phyloP scores from a whole-genome alignment of 2,329 filamentous ascomycete genomes.

The Lasiodiplodia sp. region DNA sequence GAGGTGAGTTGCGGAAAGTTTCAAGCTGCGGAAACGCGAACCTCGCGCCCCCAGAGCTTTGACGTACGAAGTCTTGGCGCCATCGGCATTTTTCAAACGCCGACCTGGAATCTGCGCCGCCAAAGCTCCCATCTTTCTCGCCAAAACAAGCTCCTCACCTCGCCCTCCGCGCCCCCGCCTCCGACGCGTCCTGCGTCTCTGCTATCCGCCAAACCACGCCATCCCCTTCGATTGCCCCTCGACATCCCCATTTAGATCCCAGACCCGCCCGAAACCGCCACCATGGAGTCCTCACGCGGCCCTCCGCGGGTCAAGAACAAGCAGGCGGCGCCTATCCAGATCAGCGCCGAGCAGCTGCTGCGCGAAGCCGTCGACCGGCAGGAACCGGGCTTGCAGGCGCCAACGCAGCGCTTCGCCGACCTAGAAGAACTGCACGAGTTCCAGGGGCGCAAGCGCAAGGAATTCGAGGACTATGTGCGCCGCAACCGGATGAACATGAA shows the following conservation, averaged over 20 bases:
- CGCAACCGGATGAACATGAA: conserved; percentile 95
- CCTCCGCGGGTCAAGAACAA: conserved; percentile 99
- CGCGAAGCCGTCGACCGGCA: conserved; percentile 97
- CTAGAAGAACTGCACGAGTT: conserved; percentile 98
- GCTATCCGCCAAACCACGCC: background rate
- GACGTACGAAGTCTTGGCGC: conserved; percentile 12
- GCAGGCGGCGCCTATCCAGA: conserved; percentile 81
- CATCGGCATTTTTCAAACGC: conserved; percentile 17
- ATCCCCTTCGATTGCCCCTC: background rate
- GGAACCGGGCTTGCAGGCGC: conserved; percentile 85
- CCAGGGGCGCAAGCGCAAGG: conserved; percentile 93
- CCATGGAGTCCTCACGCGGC: conserved; percentile 86
- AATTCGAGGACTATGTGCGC: conserved; percentile 97
- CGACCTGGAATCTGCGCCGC: conserved; percentile 20
- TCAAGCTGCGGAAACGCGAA: background rate
- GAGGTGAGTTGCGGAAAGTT: conserved; percentile 8
- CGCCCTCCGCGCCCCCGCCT: background rate
- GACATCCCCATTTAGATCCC: background rate
- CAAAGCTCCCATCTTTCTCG: conserved; percentile 27
- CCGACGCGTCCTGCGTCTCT: background rate
- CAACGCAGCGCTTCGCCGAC: conserved; percentile 93
- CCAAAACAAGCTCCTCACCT: conserved; percentile 26
- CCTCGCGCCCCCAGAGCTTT: conserved; percentile 5
- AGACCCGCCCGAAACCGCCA: background rate
- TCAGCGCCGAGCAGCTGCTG: conserved; percentile 95